Evolutionary conservation across 306 rosid genomes (phyloP).

Genomic region (Arachis stenosperma): DNA sequence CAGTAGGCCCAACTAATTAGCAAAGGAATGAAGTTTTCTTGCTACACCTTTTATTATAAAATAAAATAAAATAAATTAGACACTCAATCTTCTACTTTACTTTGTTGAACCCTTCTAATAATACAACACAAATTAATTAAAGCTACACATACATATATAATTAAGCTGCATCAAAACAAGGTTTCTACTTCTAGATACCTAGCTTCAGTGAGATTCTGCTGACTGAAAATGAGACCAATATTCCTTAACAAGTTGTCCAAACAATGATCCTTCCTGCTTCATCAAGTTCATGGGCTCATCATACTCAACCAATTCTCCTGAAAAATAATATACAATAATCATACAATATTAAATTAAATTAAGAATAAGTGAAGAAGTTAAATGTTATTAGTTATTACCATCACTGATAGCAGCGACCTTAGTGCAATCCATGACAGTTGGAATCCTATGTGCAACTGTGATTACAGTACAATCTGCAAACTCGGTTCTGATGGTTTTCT

Average conservation of each 20-base stretch:
- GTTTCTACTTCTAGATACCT: too few species aligned
- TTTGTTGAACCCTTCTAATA: background rate
- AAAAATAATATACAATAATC: conserved; percentile 9
- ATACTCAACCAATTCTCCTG: conserved; percentile 69
- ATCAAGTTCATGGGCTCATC: conserved; percentile 66
- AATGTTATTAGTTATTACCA: conserved; percentile 32
- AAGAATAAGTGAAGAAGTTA: too few species aligned
- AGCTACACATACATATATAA: too few species aligned
- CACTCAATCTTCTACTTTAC: too few species aligned
- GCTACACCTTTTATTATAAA: background rate
- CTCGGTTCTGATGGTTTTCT: conserved; percentile 64
- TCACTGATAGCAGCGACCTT: conserved; percentile 69
- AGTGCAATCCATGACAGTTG: conserved; percentile 84
- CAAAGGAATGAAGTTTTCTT: too few species aligned
- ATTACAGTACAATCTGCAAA: conserved; percentile 66
- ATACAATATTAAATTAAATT: background rate
- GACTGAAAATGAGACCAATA: conserved; percentile 73
- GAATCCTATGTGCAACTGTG: conserved; percentile 74
- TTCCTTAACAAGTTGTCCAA: conserved; percentile 64
- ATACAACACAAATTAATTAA: background rate
- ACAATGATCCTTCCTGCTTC: conserved; percentile 61
- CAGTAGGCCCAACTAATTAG: too few species aligned
- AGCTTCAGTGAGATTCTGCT: conserved; percentile 47
- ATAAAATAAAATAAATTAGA: background rate
- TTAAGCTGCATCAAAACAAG: background rate